A percentile compares a stretch with the other conserved stretches of the same genome.
phyloP scores from a whole-genome alignment of 495 filamentous ascomycete genomes.

The Trichoderma orchidacearum region DNA sequence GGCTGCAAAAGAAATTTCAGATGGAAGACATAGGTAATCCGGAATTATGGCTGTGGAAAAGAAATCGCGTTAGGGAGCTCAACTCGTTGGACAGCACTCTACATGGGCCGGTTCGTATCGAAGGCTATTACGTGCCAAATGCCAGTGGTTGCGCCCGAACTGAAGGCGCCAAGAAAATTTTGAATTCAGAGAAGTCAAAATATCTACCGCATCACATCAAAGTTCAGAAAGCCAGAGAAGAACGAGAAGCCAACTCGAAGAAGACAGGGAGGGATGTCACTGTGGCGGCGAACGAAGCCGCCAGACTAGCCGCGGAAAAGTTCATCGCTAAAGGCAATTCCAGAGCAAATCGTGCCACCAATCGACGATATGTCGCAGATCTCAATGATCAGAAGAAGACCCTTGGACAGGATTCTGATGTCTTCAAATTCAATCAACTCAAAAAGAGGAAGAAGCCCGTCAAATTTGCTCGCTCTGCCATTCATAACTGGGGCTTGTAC shows the following conservation, averaged over 20 bases:
- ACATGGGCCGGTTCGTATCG: conserved; percentile 42
- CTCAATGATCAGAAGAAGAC: conserved; percentile 88
- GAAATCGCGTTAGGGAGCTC: conserved; percentile 77
- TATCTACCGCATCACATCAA: conserved; percentile 96
- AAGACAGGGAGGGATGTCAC: conserved; percentile 52
- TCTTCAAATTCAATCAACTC: conserved; percentile 93
- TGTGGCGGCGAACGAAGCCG: conserved; percentile 51
- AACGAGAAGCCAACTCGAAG: conserved; percentile 68
- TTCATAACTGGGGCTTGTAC: conserved; percentile 98
- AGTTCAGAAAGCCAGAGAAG: conserved; percentile 78
- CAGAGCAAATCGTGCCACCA: conserved; percentile 84
- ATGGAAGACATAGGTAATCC: conserved; percentile 47
- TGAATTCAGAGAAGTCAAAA: conserved; percentile 93
- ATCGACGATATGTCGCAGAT: conserved; percentile 83
- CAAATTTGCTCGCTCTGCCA: conserved; percentile 92
- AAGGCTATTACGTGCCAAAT: conserved; percentile 87
- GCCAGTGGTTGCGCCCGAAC: conserved; percentile 73
- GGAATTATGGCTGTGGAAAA: conserved; percentile 75
- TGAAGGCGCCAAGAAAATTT: conserved; percentile 84
- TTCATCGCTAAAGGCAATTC: conserved; percentile 64
- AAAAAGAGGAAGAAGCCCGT: conserved; percentile 99
- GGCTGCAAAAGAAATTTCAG: conserved; percentile 66
- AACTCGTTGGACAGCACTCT: conserved; percentile 35
- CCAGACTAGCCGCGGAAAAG: conserved; percentile 66
- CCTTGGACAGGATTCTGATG: conserved; percentile 72